These are phyloP conservation scores for Kazachstania sp. DNA, from an alignment of 1,139 yeast genomes.

Conservation along the genomic window DNA sequence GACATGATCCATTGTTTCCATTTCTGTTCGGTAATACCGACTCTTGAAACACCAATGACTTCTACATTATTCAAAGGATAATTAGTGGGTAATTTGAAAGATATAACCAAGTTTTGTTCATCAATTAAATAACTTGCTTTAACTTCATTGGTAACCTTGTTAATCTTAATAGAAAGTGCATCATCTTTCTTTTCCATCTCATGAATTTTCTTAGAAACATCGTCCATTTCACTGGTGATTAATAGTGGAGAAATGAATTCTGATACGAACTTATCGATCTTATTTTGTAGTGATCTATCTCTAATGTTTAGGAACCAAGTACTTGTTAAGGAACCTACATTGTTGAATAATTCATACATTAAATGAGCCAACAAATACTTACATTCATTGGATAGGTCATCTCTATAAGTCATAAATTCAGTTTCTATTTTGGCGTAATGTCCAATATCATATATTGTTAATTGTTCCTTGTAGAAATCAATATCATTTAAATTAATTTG, in stretches of 20 bases:
- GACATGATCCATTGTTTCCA: slow-evolving; percentile 96
- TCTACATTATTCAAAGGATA: slow-evolving; percentile 68
- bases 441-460: background rate
- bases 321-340: slow-evolving; percentile 61
- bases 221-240: slow-evolving; percentile 48
- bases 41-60: slow-evolving; percentile 69
- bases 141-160: slow-evolving; percentile 58
- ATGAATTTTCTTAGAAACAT: slow-evolving; percentile 40
- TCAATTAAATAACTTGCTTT: slow-evolving; percentile 71
- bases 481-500: slow-evolving; percentile 34
- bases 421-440: slow-evolving; percentile 21
- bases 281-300: slow-evolving; percentile 37
- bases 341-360: slow-evolving; percentile 47
- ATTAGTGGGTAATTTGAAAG: slow-evolving; percentile 57
- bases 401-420: slow-evolving; percentile 17
- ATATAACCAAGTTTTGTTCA: slow-evolving; percentile 79
- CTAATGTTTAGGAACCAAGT: slow-evolving; percentile 56
- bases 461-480: slow-evolving; percentile 26
- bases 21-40: slow-evolving; percentile 86
- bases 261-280: slow-evolving; percentile 56
- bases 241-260: slow-evolving; percentile 56
- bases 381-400: slow-evolving; percentile 31
- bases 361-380: slow-evolving; percentile 44
- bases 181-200: slow-evolving; percentile 40
- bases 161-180: slow-evolving; percentile 54